Base-by-base conservation (phyloP, 1,139 yeast species). In the Kurtzmaniella quercitrusa region DNA sequence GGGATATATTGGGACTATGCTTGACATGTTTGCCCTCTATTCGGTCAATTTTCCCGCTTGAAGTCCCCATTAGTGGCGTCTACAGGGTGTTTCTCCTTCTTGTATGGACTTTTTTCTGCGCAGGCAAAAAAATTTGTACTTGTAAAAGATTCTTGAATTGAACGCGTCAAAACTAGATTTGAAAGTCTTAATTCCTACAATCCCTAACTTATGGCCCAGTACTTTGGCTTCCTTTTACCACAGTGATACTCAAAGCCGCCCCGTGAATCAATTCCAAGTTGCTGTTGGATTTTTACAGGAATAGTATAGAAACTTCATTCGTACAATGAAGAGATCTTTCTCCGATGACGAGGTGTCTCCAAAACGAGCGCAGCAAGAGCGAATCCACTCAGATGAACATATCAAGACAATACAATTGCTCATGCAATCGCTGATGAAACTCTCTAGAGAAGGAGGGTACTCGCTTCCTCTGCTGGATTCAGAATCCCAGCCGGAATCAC, bases 1-100 rank as follows among this genome's bases (percentile, higher is more conserved):
- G 59, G 54, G 64, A 38, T 38, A 58, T 44, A 53, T 66, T 49
- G 56, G 78, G 73, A 18, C 75, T 64, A 53, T 79, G 85, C 51
- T 73, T 77, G 44, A 75, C 66, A 33, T 66, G 68, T 37, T 59
- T 68, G 6, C 68, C 68, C 18, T 45, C 39, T 21, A 51, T 41
- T 50, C 53, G 44, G 18, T n/a, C 31, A 10, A 27, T 10, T 27
- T 27, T 27, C 31, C 31, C 31, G 14, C 14, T n/a, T 27, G 12
- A 27, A 7, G 6, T 27, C 31, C 23, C 23, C 23, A 21, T 21
- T 21, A 5, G 8, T 5, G 8, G 23, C 8, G 23, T 21, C 23
- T 21, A 21, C 23, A 21, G 8, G 8, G 23, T 21, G 23, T 21
- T 21, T 21, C 23, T 4, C 4, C 23, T 21, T 21, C 23, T 21